A percentile compares a stretch with the other conserved stretches of the same genome.
Conservation (phyloP, 2,329 filamentous ascomycete species). For the Arthroderma sp. region DNA sequence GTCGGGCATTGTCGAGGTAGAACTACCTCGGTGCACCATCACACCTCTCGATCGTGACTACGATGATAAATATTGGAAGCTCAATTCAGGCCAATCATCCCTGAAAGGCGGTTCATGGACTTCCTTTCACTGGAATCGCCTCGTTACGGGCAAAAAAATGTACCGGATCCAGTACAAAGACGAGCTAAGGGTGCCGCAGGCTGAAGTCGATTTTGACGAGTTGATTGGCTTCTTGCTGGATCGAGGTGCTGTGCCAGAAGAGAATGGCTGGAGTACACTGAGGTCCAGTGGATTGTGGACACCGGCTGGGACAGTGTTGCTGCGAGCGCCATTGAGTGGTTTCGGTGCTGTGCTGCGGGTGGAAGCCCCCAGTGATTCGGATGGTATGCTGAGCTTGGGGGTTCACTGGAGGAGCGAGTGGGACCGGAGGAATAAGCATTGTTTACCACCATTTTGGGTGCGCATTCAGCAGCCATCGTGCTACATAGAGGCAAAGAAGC, state of each 20-base stretch:
- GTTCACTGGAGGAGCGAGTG: constrained; percentile 44
- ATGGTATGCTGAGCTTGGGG: constrained; percentile 46
- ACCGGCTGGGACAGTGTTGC: constrained; percentile 43
- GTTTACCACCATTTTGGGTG: constrained; percentile 47
- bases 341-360: constrained; percentile 39
- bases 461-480: constrained; percentile 15
- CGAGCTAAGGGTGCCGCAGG: constrained; percentile 34
- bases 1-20: constrained; percentile 53
- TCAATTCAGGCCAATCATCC: constrained; percentile 38
- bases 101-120: constrained; percentile 53
- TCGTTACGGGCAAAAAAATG: constrained; percentile 47
- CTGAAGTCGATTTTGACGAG: constrained; percentile 44
- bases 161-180: constrained; percentile 51
- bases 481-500: constrained; percentile 3
- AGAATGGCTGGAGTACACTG: constrained; percentile 45
- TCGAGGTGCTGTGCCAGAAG: constrained; percentile 47
- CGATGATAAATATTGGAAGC: constrained; percentile 45
- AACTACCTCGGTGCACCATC: constrained; percentile 51
- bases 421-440: constrained; percentile 39
- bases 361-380: constrained; percentile 45
- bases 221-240: constrained; percentile 50
- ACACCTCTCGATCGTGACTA: constrained; percentile 46
- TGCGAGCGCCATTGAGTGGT: constrained; percentile 39
- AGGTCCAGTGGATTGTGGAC: constrained; percentile 48
- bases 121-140: constrained; percentile 52